A percentile compares a stretch with the other conserved stretches of the same genome.
These are phyloP conservation scores for Ploettnerulaceae sp. DNA, from an alignment of 2,329 filamentous ascomycete species.

Conservation along the genomic window DNA sequence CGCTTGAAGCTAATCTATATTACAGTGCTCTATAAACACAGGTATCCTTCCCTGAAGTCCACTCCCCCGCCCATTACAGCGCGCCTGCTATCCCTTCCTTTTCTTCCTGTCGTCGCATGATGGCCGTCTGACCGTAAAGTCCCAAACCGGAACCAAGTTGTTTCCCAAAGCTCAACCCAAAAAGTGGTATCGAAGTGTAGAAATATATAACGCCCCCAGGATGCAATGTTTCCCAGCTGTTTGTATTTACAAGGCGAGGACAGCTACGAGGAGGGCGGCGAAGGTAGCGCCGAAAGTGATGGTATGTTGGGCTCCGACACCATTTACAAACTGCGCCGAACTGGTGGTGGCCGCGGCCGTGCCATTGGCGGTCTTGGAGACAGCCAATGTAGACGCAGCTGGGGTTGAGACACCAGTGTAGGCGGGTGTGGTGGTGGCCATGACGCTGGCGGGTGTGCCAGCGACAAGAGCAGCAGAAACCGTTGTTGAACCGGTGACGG, in stretches of 20 bases:
- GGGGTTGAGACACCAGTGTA: slow-evolving; percentile 25
- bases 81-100: no score
- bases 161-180: no score
- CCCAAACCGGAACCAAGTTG: slow-evolving; percentile 21
- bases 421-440: slow-evolving; percentile 26
- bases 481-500: slow-evolving; percentile 16
- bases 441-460: slow-evolving; percentile 38
- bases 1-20: no score
- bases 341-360: slow-evolving; percentile 30
- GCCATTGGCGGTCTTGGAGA: slow-evolving; percentile 22
- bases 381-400: slow-evolving; percentile 13
- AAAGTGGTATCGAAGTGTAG: slow-evolving; percentile 20
- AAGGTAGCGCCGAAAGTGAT: slow-evolving; percentile 27
- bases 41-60: no score
- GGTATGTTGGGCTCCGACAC: slow-evolving; percentile 30
- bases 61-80: no score
- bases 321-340: slow-evolving; percentile 35
- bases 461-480: slow-evolving; percentile 25
- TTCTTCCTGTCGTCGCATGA: no score
- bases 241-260: slow-evolving; percentile 24
- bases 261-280: slow-evolving; percentile 26
- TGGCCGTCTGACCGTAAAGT: slow-evolving; percentile 27
- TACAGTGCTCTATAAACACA: no score
- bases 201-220: slow-evolving; percentile 14
- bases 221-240: not conserved